Percentiles rank a stretch among this genome's conserved stretches.
phyloP scores from a whole-genome alignment of 2,329 filamentous ascomycete species.

The Xylariaceae sp. region DNA sequence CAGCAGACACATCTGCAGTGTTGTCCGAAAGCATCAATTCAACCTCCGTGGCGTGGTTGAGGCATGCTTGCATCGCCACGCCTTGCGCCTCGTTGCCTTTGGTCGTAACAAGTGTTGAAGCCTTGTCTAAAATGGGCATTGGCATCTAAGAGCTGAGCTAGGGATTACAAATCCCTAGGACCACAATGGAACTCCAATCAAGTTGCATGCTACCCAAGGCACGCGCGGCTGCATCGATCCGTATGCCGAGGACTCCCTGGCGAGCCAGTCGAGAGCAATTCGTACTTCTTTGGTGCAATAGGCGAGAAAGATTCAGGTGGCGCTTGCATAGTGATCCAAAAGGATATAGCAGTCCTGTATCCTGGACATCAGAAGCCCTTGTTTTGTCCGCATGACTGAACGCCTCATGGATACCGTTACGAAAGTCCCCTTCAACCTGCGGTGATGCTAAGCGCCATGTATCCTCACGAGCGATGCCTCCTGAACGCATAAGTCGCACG shows the following conservation, averaged over 20 bases:
- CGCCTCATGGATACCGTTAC: conserved; percentile 8
- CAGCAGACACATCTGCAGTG: conserved; percentile 33
- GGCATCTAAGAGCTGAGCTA: conserved; percentile 19
- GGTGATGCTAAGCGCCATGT: conserved; percentile 19
- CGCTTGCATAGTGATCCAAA: conserved; percentile 28
- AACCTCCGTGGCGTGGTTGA: conserved; percentile 32
- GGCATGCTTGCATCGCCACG: conserved; percentile 33
- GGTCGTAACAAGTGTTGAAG: conserved; percentile 33
- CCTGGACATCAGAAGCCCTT: conserved; percentile 26
- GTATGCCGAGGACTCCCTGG: conserved; percentile 32
- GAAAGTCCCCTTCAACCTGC: conserved; percentile 14
- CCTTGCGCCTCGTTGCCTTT: conserved; percentile 34
- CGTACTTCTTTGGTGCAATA: conserved; percentile 27
- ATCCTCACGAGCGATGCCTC: conserved; percentile 30
- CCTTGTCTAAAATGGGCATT: conserved; percentile 12
- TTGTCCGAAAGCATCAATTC: conserved; percentile 36
- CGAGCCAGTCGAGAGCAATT: conserved; percentile 29
- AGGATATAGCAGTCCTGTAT: conserved; percentile 26
- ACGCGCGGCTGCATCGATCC: conserved; percentile 8
- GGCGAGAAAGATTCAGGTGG: conserved; percentile 21
- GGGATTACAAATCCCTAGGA: conserved; percentile 21
- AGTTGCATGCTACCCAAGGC: not conserved
- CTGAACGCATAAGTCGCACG: conserved; percentile 28
- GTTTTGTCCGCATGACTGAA: conserved; percentile 22
- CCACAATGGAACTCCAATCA: conserved; percentile 14